phyloP scores from a whole-genome alignment of 2,329 filamentous ascomycete genomes.

The Graphiopsis chlorocephala region DNA sequence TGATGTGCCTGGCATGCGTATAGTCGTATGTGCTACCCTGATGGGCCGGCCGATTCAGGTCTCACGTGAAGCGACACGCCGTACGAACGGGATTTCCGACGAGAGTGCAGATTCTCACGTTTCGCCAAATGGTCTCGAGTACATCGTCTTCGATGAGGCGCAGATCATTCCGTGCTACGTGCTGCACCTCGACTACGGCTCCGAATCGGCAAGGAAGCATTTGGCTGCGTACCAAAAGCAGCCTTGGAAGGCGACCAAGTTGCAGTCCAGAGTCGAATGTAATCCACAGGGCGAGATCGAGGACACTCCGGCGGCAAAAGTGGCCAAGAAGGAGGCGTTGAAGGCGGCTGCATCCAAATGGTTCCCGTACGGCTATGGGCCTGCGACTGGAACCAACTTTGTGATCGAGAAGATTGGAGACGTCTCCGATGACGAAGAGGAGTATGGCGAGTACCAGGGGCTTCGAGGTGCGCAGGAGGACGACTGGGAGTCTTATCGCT shows the following conservation, averaged over 20 bases:
- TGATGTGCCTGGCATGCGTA: constrained; percentile 39
- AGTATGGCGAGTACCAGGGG: constrained; percentile 18
- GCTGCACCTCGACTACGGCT: constrained; percentile 45
- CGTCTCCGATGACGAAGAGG: constrained; percentile 23
- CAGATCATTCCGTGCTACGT: constrained; percentile 49
- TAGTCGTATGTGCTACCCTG: constrained; percentile 47
- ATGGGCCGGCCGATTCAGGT: constrained; percentile 44
- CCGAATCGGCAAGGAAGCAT: constrained; percentile 31
- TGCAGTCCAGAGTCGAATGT: not conserved
- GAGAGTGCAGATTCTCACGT: constrained; percentile 22
- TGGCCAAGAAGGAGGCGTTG: constrained; percentile 39
- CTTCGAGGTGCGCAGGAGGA: constrained; percentile 14
- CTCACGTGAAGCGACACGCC: constrained; percentile 16
- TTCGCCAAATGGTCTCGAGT: constrained; percentile 39
- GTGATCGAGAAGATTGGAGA: constrained; percentile 49
- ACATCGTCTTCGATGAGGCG: constrained; percentile 44
- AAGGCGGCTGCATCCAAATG: constrained; percentile 46
- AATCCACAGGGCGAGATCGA: not conserved
- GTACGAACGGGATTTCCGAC: not conserved
- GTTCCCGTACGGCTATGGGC: constrained; percentile 49
- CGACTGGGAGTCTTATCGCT: constrained; percentile 6
- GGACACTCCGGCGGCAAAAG: constrained; percentile 36
- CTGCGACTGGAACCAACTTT: constrained; percentile 42
- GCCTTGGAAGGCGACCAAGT: not conserved
- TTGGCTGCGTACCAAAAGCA: constrained; percentile 22